Base-by-base conservation (phyloP, 2,329 filamentous ascomycete species). In the Onygenales sp. region DNA sequence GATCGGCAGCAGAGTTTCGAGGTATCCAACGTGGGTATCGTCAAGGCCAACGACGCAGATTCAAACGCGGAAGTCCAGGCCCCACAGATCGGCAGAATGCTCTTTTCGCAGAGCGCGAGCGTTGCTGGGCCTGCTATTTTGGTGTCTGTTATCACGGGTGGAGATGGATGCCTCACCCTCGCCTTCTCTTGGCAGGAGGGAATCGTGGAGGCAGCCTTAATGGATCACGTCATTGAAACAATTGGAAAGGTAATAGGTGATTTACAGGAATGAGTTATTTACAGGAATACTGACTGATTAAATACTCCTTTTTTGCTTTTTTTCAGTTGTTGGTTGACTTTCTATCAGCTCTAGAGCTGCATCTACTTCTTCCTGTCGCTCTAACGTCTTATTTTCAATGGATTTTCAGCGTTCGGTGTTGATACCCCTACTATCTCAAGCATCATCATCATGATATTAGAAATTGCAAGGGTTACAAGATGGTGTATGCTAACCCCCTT, bases 1-100 rank as follows among this genome's bases (percentile, higher is more conserved):
- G 58, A 64, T 2, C 63, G 76, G 2, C 61, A 59, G 0, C 58
- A 61, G 13, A 69, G 65, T 7, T 74, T 71, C 21, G 75, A 78
- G 56, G 53, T 78, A 7, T 76, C 75, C 0, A 78, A 76, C 59
- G 51, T 78, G 3, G 76, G 75, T 0, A 60, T 69, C 2, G 64
- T 72, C 45, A 59, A 58, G 11, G 7, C 33, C n/a, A 33, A 31
- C 2, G 13, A 49, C n/a, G 13, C 38, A 38, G 32, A 33, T 17
- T 13, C 32, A 5, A 7, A 33, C 9, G 27, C 31, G 31, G 50
- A 17, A 11, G 32, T 27, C 2, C n/a, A 2, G 3, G 36, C 2
- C 8, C 60, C 66, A 59, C 59, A 55, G 14, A 65, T 76, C 32
- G 68, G 68, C 1, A 65, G 71, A 3, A 67, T 75, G 59, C 55